These are phyloP conservation scores for Fraxinus nigra DNA, from an alignment of 305 asterid species.

Conservation along the genomic window DNA sequence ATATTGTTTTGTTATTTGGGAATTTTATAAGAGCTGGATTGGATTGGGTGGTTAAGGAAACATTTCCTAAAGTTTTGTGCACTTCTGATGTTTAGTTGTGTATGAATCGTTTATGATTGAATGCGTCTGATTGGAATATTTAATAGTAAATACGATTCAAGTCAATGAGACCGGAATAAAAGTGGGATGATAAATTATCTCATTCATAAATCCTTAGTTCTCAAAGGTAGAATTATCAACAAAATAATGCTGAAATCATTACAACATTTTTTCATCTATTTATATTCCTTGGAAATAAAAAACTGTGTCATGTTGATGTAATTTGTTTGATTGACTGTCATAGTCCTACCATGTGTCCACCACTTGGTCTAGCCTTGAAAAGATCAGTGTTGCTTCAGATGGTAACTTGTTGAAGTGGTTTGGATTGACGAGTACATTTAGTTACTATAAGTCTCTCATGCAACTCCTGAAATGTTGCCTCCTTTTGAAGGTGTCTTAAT, in stretches of 20 bases:
- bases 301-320: neutral
- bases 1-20: neutral
- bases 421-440: neutral
- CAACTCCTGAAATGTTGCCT: neutral
- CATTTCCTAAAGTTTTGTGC: neutral
- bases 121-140: neutral
- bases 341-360: neutral
- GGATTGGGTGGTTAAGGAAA: neutral
- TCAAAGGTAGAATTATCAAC: neutral
- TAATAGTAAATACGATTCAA: neutral
- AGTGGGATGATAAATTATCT: neutral
- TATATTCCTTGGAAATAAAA: neutral
- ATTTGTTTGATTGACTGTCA: neutral
- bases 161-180: neutral
- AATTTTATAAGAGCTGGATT: neutral
- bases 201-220: neutral
- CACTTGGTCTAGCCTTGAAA: neutral
- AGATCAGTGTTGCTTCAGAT: neutral
- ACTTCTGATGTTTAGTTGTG: neutral
- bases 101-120: neutral
- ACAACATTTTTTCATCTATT: neutral
- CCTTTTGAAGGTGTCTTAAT: neutral
- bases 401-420: neutral
- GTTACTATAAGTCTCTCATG: neutral
- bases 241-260: neutral